Evolutionary conservation across 495 filamentous ascomycete species (phyloP).

Genomic region (Margaritispora aquatica): DNA sequence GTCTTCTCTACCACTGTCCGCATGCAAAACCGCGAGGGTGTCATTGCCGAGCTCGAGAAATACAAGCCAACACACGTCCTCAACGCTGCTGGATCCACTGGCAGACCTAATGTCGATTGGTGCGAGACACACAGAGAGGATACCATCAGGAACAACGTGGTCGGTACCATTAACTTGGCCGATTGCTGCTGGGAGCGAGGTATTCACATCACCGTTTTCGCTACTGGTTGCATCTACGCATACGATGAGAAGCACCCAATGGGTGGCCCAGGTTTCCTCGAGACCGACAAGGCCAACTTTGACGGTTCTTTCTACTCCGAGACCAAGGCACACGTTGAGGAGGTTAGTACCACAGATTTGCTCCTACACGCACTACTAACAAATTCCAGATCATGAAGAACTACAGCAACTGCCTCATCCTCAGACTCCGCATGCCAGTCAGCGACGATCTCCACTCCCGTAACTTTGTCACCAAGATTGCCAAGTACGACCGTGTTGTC

Average conservation of each 20-base stretch:
- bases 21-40: constrained; percentile 54
- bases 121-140: constrained; percentile 61
- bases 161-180: constrained; percentile 56
- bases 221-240: constrained; percentile 59
- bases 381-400: constrained; percentile 47
- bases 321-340: constrained; percentile 59
- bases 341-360: constrained; percentile 33
- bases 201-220: constrained; percentile 58
- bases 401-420: constrained; percentile 52
- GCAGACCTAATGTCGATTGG: constrained; percentile 64
- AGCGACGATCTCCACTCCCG: constrained; percentile 59
- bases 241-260: constrained; percentile 53
- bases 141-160: constrained; percentile 57
- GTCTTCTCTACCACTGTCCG: constrained; percentile 50
- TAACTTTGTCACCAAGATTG: constrained; percentile 64
- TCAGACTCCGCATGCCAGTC: constrained; percentile 63
- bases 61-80: constrained; percentile 57
- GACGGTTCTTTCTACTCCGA: constrained; percentile 59
- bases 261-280: constrained; percentile 50
- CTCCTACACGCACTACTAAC: background rate
- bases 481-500: constrained; percentile 55
- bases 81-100: constrained; percentile 60
- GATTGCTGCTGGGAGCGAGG: constrained; percentile 49
- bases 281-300: constrained; percentile 60
- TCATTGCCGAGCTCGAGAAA: constrained; percentile 46